Evolutionary conservation across 495 filamentous ascomycete species (phyloP).

Genomic region (Parmelia sp.): DNA sequence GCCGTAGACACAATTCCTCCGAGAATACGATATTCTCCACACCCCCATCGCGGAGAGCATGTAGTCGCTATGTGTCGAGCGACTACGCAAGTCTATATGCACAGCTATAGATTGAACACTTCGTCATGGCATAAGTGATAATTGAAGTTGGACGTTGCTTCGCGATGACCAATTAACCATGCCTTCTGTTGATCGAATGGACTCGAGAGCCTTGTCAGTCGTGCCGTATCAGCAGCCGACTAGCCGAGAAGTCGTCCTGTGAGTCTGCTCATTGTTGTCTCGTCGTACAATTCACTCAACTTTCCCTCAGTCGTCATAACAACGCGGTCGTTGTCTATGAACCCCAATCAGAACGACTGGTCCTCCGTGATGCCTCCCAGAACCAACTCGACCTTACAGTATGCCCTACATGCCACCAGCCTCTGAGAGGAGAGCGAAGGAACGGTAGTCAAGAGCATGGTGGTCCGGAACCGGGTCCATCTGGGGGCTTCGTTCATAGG

Average conservation of each 20-base stretch:
- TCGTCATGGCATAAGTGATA: conserved; percentile 1
- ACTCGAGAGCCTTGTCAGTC: conserved; percentile 23
- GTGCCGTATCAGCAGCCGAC: conserved; percentile 26
- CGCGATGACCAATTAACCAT: conserved; percentile 2
- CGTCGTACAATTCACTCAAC: conserved; percentile 3
- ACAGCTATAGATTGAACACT: background rate
- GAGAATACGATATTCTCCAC: too few relatives aligned
- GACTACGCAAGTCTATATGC: background rate
- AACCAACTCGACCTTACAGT: conserved; percentile 50
- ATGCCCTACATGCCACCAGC: conserved; percentile 85
- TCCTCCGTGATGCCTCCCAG: conserved; percentile 57
- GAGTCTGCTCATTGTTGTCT: conserved; percentile 21
- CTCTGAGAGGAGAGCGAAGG: conserved; percentile 52
- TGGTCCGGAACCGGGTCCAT: conserved; percentile 31
- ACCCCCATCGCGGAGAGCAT: background rate
- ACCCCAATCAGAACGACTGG: conserved; percentile 74
- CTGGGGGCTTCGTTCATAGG: conserved; percentile 72
- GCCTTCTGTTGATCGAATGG: conserved; percentile 5
- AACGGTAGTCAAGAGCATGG: conserved; percentile 37
- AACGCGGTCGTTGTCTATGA: conserved; percentile 90
- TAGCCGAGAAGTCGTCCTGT: conserved; percentile 49
- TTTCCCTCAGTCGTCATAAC: conserved; percentile 68
- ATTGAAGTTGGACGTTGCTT: background rate
- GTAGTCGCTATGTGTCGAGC: background rate
- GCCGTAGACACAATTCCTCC: background rate